Evolutionary conservation across 345 rosid genomes (phyloP), one percentile per base, ranked within the genome.

Genomic region (Ceriops tagal): DNA sequence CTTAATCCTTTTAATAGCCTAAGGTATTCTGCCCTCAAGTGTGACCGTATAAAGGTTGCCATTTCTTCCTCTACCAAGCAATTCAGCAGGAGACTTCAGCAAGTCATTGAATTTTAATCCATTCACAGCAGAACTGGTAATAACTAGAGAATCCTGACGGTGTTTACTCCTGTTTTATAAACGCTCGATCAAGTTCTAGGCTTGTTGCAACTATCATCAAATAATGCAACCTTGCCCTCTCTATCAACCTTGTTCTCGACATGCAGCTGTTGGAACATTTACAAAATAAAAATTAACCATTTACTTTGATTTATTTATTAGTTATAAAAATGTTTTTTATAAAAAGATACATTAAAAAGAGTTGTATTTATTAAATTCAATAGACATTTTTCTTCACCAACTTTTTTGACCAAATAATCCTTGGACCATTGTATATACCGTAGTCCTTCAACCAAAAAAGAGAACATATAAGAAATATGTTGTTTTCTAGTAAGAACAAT

Each of bases 1-100:
- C 58, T 86, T 88, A 59, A 88, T 79, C 79, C 90, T 78, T 72
- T 86, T 84, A 16, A 88, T 89, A n/a, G 79, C 86, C 34, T 84
- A 69, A 2, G 20, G 52, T 70, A 52, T 67, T 31, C 89, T 83
- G 5, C 75, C 75, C 43, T 79, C 79, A 35, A 82, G 76, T 2
- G 68, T 63, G 55, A 88, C 87, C 75, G 73, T 84, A 58, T 84
- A 88, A 4, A 88, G 82, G 69, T 82, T 86, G 39, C 86, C 68
- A 4, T 81, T 77, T 53, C 79, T 81, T 62, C 90, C 89, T 75
- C 79, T 79, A 24, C 82, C 83, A 1, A 86, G 76, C 83, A 86
- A 67, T 79, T 86, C 89, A 0, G 90, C 93, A 1, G 93, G 93
- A 53, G 93, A 89, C 34, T 66, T 74, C 30, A 86, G 75, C 68